phyloP scores from a whole-genome alignment of 2,329 filamentous ascomycete genomes.

The Pseudocercospora fuligena region DNA sequence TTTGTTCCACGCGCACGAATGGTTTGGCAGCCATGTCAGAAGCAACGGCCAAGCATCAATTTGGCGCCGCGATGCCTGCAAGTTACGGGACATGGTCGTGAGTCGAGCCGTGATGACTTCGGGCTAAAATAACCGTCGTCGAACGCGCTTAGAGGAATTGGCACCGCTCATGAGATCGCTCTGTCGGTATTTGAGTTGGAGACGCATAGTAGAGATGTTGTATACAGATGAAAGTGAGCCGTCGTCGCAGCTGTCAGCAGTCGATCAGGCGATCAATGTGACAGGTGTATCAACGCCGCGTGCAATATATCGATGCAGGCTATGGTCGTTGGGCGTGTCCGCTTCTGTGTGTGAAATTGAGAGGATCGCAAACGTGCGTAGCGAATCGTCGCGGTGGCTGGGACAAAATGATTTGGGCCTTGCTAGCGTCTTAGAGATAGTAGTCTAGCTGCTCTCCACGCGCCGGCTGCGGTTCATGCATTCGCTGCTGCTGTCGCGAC shows the following conservation, averaged over 20 bases:
- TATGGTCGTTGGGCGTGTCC: not conserved
- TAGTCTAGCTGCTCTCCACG: not conserved
- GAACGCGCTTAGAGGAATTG: not conserved
- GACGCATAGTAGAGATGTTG: not conserved
- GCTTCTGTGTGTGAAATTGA: constrained; percentile 5
- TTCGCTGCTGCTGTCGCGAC: not conserved
- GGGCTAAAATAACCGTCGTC: not conserved
- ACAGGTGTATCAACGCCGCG: not conserved
- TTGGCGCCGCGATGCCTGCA: not conserved
- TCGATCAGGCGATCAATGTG: not conserved
- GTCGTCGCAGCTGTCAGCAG: constrained; percentile 1
- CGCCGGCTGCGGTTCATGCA: not conserved
- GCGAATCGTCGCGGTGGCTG: not conserved
- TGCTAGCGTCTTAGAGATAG: not conserved
- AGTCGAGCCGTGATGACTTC: not conserved
- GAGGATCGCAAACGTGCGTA: constrained; percentile 10
- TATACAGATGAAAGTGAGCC: not conserved
- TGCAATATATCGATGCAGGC: not conserved
- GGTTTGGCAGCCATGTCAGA: not conserved
- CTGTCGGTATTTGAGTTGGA: not conserved
- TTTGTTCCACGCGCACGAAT: not conserved
- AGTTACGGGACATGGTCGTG: not conserved
- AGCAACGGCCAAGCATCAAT: not conserved
- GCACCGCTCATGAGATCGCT: constrained; percentile 3
- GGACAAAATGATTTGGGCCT: not conserved